phyloP scores from a whole-genome alignment of 2,329 filamentous ascomycete species.

The Fusarium begoniae region DNA sequence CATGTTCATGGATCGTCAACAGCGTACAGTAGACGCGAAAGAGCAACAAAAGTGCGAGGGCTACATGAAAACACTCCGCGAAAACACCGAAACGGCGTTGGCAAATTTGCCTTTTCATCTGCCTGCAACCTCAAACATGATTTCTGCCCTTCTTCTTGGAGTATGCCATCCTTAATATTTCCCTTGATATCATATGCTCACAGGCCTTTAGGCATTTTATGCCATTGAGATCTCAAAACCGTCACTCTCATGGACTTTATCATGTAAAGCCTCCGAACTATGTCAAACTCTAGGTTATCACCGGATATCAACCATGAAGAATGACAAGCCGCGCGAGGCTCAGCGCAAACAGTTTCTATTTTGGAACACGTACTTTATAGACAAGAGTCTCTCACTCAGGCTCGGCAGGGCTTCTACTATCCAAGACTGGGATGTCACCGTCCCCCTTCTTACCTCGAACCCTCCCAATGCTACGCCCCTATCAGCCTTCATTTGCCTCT shows the following conservation, averaged over 20 bases:
- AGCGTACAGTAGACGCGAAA: conserved; percentile 12
- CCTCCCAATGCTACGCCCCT: conserved; percentile 43
- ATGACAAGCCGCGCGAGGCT: conserved; percentile 22
- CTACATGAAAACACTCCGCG: conserved; percentile 39
- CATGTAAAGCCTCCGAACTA: conserved; percentile 46
- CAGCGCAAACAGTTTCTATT: conserved; percentile 55
- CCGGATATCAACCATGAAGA: conserved; percentile 39
- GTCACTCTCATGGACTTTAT: conserved; percentile 44
- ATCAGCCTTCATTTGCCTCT: conserved; percentile 53
- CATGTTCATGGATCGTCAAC: conserved; percentile 41
- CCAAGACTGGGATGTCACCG: conserved; percentile 66
- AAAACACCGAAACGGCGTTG: conserved; percentile 46
- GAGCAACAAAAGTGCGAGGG: conserved; percentile 38
- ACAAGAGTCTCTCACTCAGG: conserved; percentile 64
- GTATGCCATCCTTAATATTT: conserved; percentile 3
- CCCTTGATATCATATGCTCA: neutral
- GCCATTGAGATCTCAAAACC: conserved; percentile 47
- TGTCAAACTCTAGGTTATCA: conserved; percentile 47
- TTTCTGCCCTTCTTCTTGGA: conserved; percentile 38
- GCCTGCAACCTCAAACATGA: conserved; percentile 43
- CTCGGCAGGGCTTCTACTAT: conserved; percentile 63
- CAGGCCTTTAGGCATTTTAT: conserved; percentile 41
- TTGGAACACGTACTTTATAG: conserved; percentile 66
- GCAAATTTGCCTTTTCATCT: conserved; percentile 46
- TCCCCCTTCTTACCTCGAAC: conserved; percentile 46